Percentiles rank a stretch among this genome's conserved stretches.
These are phyloP conservation scores for Tubosaeta brunneosetosa DNA, from an alignment of 768 basidiomycete genomes.

Conservation along the genomic window DNA sequence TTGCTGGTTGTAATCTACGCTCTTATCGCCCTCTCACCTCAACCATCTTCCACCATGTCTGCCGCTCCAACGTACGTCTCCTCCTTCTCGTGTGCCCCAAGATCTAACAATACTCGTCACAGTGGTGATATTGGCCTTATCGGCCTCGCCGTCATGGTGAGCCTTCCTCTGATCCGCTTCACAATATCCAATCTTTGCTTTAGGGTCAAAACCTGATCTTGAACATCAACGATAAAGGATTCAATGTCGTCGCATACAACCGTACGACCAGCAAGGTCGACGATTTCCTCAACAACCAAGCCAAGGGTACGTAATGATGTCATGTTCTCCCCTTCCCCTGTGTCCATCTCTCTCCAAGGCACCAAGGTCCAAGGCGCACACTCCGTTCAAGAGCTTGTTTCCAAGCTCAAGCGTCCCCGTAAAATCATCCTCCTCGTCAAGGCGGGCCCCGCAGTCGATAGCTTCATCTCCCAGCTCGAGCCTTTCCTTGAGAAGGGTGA, in stretches of 20 bases:
- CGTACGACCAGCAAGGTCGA: conserved; percentile 96
- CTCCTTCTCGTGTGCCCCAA: neutral
- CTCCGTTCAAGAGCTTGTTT: conserved; percentile 83
- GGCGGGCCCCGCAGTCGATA: conserved; percentile 93
- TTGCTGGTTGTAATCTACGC: neutral
- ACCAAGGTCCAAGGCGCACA: conserved; percentile 95
- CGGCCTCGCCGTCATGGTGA: conserved; percentile 97
- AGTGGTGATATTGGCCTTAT: conserved; percentile 98
- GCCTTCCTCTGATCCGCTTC: conserved; percentile 19
- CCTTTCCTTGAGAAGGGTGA: conserved; percentile 93
- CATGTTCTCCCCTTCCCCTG: conserved; percentile 20
- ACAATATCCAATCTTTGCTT: conserved; percentile 2
- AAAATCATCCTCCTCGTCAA: conserved; percentile 99
- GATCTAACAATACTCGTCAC: conserved; percentile 17
- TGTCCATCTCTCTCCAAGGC: conserved; percentile 45
- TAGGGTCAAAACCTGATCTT: conserved; percentile 96
- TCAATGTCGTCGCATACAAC: conserved; percentile 95
- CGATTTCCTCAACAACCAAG: conserved; percentile 91
- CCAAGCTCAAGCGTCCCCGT: conserved; percentile 92
- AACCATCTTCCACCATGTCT: conserved; percentile 38
- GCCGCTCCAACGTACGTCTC: conserved; percentile 46
- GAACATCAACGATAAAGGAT: conserved; percentile 99
- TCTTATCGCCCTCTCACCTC: conserved; percentile 27
- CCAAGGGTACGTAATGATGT: conserved; percentile 70
- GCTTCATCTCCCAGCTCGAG: conserved; percentile 85